Evolutionary conservation across 2,329 filamentous ascomycete species (phyloP).

Genomic region (Mycocentrospora acerina): DNA sequence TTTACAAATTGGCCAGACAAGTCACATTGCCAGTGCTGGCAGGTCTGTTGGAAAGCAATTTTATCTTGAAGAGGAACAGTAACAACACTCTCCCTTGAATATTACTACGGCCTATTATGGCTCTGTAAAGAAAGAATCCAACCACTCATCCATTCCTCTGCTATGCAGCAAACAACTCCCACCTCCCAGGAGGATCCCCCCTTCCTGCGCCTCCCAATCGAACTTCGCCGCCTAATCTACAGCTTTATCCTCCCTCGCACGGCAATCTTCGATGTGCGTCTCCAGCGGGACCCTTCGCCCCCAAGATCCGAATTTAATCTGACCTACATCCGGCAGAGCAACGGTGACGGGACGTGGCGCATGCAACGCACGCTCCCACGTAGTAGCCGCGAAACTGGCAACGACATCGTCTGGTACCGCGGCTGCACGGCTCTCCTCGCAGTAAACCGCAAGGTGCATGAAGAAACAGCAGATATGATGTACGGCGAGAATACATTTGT

Average conservation of each 20-base stretch:
- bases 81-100: no score
- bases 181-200: constrained; percentile 19
- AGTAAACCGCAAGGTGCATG: constrained; percentile 45
- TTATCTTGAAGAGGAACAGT: no score
- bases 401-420: constrained; percentile 46
- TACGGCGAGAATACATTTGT: constrained; percentile 51
- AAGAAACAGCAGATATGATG: constrained; percentile 49
- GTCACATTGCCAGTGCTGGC: no score
- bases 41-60: no score
- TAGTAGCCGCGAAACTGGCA: constrained; percentile 28
- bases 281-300: constrained; percentile 16
- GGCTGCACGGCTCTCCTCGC: constrained; percentile 45
- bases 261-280: constrained; percentile 22
- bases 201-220: constrained; percentile 44
- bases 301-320: constrained; percentile 31
- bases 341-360: constrained; percentile 28
- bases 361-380: constrained; percentile 29
- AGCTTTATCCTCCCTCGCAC: constrained; percentile 46
- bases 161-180: constrained; percentile 13
- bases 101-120: no score
- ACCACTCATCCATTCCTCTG: not conserved
- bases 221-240: constrained; percentile 49
- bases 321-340: constrained; percentile 30
- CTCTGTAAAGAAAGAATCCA: no score
- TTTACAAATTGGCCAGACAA: no score